phyloP scores from a whole-genome alignment of 176 grass and related monocot species.

The bread wheat (Triticum aestivum) region IWGSC_CS_RefSeq_v2.1 NC_057795.1:603532433-603532932 shows the following conservation, averaged over 20 bases:
- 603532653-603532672: not conserved
- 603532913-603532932: not conserved
- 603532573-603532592: not conserved
- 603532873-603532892: not conserved
- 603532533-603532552: not conserved
- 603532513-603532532: not conserved
- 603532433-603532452: not conserved
- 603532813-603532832: not conserved
- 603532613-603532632: not conserved
- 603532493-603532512: not conserved
- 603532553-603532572: not conserved
- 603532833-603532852: not conserved
- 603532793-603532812: not conserved
- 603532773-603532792: not conserved
- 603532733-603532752: not conserved
- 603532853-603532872: not conserved
- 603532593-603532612: not conserved
- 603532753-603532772: not conserved
- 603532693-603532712: not conserved
- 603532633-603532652: not conserved
- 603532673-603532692: not conserved
- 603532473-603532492: not conserved
- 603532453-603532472: not conserved
- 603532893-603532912: not conserved
- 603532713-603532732: not conserved